Evolutionary conservation across 768 basidiomycete genomes (phyloP), one percentile per base, ranked within the genome.

Genomic region (Xerocomellus intermedius): DNA sequence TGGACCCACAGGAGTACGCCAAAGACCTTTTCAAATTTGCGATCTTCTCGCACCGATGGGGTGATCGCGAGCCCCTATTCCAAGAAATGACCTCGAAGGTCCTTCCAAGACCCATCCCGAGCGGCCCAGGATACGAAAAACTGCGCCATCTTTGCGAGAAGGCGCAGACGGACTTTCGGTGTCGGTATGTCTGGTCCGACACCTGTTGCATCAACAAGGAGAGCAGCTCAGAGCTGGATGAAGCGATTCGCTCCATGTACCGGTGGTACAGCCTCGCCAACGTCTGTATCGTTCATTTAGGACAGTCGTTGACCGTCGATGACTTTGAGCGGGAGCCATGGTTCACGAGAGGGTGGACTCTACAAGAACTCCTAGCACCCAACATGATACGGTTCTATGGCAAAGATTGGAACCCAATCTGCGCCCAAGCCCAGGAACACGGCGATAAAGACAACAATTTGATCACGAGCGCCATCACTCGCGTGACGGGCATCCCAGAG

Each of bases 241-340:
- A 59, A 26, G 51, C 57, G 6, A 50, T 54, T 19, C 58, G 50
- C 3, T 60, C 57, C 48, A 64, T 62, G 44, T 60, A 51, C 24
- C 52, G 32, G 14, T 56, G 62, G 58, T 62, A 62, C 35, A 62
- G 48, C 30, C 42, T 60, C 4, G 62, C 62, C 24, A n/a, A 60
- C 16, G 32, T 61, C 46, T 61, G 53, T 4, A 64, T 64, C 47
- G 58, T 64, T 2, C 49, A 64, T 42, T 14, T 61, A 33, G 52
- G 52, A 17, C 36, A 38, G 8, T 61, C 63, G 1, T 17, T n/a
- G 24, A 42, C 52, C 14, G 39, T 64, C 41, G 62, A 54, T 19
- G 51, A 64, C 48, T 61, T 61, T 46, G 52, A 38, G 0, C 21
- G 22, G 9, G 57, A 62, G 0, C 50, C 52, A 7, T 64, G 62